Conservation (phyloP, 2,329 filamentous ascomycete genomes). For the Fusarium albidum region DNA sequence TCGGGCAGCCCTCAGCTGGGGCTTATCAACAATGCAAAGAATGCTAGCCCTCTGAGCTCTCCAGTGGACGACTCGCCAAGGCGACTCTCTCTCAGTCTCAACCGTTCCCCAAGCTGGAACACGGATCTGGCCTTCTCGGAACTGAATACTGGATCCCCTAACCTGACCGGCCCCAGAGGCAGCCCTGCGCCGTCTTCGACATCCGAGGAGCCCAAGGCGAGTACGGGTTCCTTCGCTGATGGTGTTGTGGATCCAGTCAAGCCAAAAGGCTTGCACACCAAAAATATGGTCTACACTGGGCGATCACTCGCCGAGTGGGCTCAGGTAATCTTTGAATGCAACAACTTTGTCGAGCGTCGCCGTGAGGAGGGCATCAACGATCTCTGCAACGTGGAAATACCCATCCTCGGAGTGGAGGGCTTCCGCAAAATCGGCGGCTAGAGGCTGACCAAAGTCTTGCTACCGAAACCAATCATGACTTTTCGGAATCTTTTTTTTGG, state of each 20-base stretch:
- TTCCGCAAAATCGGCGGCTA: slow-evolving; percentile 49
- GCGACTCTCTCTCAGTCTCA: slow-evolving; percentile 30
- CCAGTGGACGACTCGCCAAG: slow-evolving; percentile 42
- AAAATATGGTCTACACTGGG: slow-evolving; percentile 69
- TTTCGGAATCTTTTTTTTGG: slow-evolving; percentile 11
- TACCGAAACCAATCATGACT: background rate
- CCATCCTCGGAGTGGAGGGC: slow-evolving; percentile 51
- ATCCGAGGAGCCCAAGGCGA: slow-evolving; percentile 36
- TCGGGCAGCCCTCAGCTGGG: slow-evolving; percentile 57
- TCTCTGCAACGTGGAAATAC: slow-evolving; percentile 71
- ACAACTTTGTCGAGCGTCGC: slow-evolving; percentile 81
- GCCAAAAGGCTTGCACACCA: slow-evolving; percentile 55
- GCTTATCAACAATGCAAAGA: slow-evolving; percentile 59
- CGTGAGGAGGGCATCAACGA: slow-evolving; percentile 75
- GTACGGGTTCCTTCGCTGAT: slow-evolving; percentile 26
- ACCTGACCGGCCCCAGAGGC: slow-evolving; percentile 7
- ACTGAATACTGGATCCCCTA: slow-evolving; percentile 22
- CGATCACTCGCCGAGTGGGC: slow-evolving; percentile 82
- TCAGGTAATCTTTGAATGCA: slow-evolving; percentile 78
- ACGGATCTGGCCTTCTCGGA: slow-evolving; percentile 35
- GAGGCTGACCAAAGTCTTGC: slow-evolving; percentile 4
- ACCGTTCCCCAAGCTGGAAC: slow-evolving; percentile 21
- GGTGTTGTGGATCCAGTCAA: slow-evolving; percentile 53
- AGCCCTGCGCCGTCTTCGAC: slow-evolving; percentile 16
- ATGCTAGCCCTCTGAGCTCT: slow-evolving; percentile 52